Percentiles rank a stretch among this genome's conserved stretches.
Evolutionary conservation across 2,329 filamentous ascomycete species (phyloP).

Genomic region (Talaromyces funiculosus): DNA sequence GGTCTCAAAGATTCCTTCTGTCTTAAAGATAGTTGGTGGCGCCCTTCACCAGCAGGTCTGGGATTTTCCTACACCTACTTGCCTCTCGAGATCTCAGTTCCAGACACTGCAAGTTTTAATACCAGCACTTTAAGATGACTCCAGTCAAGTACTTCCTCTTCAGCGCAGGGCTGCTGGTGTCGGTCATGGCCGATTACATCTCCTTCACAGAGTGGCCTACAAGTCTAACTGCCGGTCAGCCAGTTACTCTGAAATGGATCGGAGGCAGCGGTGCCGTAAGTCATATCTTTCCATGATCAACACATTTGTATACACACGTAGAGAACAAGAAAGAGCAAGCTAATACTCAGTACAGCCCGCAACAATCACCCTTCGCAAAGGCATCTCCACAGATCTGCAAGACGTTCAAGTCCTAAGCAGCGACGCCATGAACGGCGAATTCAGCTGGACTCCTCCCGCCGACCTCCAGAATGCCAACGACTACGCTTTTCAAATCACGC

Average conservation of each 20-base stretch:
- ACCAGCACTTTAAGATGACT: conserved; percentile 48
- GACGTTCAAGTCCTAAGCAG: conserved; percentile 47
- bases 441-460: conserved; percentile 47
- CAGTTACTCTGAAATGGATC: conserved; percentile 45
- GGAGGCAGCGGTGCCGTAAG: conserved; percentile 36
- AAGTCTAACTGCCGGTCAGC: conserved; percentile 45
- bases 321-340: not conserved
- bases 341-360: conserved; percentile 32
- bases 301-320: too few relatives aligned
- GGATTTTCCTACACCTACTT: not conserved
- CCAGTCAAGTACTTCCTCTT: conserved; percentile 47
- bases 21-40: not conserved
- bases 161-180: conserved; percentile 38
- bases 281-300: not conserved
- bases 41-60: not conserved
- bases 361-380: conserved; percentile 53
- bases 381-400: conserved; percentile 44
- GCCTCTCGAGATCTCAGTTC: not conserved
- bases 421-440: conserved; percentile 42
- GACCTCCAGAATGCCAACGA: conserved; percentile 41
- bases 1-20: not conserved
- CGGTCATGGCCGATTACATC: conserved; percentile 45
- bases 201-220: conserved; percentile 50
- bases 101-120: not conserved
- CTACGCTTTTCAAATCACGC: conserved; percentile 56